Conservation (phyloP, 176 grass and related monocot species). For the Rhynchospora breviuscula region DNA sequence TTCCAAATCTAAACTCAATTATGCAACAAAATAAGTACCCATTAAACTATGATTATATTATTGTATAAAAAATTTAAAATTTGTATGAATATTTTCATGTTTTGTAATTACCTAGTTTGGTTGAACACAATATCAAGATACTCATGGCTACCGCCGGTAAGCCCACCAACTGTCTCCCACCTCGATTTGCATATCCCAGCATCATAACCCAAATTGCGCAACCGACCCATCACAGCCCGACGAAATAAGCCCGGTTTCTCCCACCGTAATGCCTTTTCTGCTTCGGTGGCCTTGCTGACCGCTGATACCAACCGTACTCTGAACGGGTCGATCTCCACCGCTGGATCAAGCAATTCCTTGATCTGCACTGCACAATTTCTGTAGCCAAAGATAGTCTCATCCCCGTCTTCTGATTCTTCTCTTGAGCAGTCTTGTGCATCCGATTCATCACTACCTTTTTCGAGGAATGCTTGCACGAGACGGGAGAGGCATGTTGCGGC, state of each 20-base stretch:
- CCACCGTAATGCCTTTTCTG: slow-evolving; percentile 22
- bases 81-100: not conserved
- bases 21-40: not conserved
- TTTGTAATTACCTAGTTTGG: not conserved
- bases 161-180: slow-evolving; percentile 47
- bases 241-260: slow-evolving; percentile 39
- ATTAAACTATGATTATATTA: not conserved
- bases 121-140: slow-evolving; percentile 74
- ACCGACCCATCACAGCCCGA: slow-evolving; percentile 39
- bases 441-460: slow-evolving; percentile 26
- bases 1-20: not conserved
- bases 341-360: slow-evolving; percentile 45
- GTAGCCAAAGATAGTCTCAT: slow-evolving; percentile 1
- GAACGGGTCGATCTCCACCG: slow-evolving; percentile 39
- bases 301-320: slow-evolving; percentile 47
- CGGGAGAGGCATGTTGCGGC: slow-evolving; percentile 56
- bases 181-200: slow-evolving; percentile 70
- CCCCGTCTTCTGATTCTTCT: not conserved
- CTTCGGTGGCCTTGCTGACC: slow-evolving; percentile 32
- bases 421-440: not conserved
- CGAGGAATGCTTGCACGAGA: slow-evolving; percentile 80
- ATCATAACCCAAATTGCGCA: slow-evolving; percentile 58
- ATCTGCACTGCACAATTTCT: slow-evolving; percentile 30
- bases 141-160: slow-evolving; percentile 67
- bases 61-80: not conserved